Evolutionary conservation across 192 early-diverging fungal species (phyloP), one percentile per base, ranked within the genome.

Genomic region (Paraglomus occultum): DNA sequence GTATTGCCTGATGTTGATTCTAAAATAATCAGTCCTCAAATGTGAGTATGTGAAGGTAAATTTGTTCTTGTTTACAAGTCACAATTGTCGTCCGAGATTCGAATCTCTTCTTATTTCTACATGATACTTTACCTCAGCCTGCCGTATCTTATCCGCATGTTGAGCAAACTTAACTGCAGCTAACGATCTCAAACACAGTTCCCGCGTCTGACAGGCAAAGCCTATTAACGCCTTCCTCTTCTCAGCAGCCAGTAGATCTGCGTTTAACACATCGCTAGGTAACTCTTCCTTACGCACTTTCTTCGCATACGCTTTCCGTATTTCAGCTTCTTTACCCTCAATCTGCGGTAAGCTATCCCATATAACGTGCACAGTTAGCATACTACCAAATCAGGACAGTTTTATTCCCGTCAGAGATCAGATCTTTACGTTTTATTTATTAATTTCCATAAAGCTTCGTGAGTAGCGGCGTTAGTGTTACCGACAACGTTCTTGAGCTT

Each of bases 121-220:
- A 9, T 20, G 14, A 60, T 15, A 10, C 50, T 31, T 15, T 77
- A 86, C 84, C 82, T 92, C 88, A 68, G 86, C 88, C 71, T 84
- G 88, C 77, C 90, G 88, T 20, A 92, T 83, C 52, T 87, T 82
- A 43, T 80, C 77, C 45, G 88, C 89, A 54, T 83, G 83, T 64
- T 81, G 80, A 6, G 88, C 87, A 90, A 91, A 95, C 66, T 90
- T 85, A 11, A 92, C 84, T 50, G 90, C 67, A 11, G 91, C 89
- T 22, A 92, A 73, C 17, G 94, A 73, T 67, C 93, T 93, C 39
- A 85, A 77, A 46, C 90, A 88, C 63, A 88, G 79, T 45, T 87
- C 81, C 6, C 88, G 76, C 71, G 83, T 83, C 49, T 85, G 82
- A 18, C 83, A 80, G 4, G 83, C 74, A 78, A 87, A 91, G 12